Evolutionary conservation across 768 basidiomycete species (phyloP).

Genomic region (Kwoniella europaea): DNA sequence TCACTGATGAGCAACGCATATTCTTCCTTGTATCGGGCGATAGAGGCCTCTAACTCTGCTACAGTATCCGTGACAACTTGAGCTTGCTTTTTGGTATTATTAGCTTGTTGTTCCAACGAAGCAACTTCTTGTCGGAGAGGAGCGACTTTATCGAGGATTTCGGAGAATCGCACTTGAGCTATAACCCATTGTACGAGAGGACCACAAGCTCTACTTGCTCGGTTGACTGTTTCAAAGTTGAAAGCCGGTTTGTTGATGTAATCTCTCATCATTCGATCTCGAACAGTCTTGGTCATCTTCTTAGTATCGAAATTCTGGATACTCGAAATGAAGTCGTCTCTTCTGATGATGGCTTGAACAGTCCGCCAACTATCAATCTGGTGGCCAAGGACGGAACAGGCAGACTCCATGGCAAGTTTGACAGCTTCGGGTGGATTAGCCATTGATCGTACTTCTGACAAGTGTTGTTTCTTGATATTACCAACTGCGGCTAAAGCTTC

Average conservation of each 20-base stretch:
- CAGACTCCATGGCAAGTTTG: constrained; percentile 97
- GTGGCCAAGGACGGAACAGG: constrained; percentile 93
- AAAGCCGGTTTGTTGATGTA: constrained; percentile 87
- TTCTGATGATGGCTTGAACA: constrained; percentile 91
- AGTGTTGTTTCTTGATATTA: constrained; percentile 91
- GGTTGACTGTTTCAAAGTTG: constrained; percentile 93
- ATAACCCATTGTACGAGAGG: constrained; percentile 98
- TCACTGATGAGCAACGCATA: constrained; percentile 96
- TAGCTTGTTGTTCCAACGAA: constrained; percentile 87
- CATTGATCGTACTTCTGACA: constrained; percentile 97
- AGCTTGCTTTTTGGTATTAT: constrained; percentile 93
- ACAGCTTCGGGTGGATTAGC: constrained; percentile 97
- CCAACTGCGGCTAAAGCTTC: constrained; percentile 96
- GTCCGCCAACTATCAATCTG: constrained; percentile 96
- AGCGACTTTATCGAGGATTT: constrained; percentile 95
- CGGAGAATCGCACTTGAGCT: constrained; percentile 95
- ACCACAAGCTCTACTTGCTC: constrained; percentile 94
- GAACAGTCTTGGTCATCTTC: constrained; percentile 85
- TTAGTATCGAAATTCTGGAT: constrained; percentile 96
- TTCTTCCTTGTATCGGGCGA: constrained; percentile 92
- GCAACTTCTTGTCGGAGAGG: constrained; percentile 94
- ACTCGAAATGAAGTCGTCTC: constrained; percentile 93
- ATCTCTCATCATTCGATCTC: constrained; percentile 89
- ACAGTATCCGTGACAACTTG: constrained; percentile 88
- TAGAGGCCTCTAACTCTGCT: constrained; percentile 87